Percentiles rank a stretch among this genome's conserved stretches.
Conservation (phyloP, 2,329 filamentous ascomycete genomes). For the Bipolaris victoriae region DNA sequence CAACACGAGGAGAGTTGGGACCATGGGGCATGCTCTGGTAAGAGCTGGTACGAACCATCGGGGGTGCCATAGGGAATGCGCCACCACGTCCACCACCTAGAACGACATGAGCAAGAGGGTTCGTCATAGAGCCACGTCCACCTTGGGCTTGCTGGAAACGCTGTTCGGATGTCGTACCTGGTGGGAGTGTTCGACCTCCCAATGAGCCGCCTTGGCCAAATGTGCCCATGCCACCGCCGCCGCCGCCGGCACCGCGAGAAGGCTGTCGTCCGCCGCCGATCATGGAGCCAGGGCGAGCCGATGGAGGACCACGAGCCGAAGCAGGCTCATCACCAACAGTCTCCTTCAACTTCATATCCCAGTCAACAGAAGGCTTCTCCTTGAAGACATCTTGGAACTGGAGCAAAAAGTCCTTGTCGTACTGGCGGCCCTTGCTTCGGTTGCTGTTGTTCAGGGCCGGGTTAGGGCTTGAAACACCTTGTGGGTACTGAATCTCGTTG, state of each 20-base stretch:
- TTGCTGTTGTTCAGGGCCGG: conserved; percentile 85
- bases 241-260: conserved; percentile 49
- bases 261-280: conserved; percentile 57
- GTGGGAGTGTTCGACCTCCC: conserved; percentile 65
- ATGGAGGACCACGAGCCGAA: conserved; percentile 66
- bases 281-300: conserved; percentile 61
- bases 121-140: conserved; percentile 47
- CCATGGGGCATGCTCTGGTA: conserved; percentile 64
- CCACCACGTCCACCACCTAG: conserved; percentile 59
- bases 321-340: conserved; percentile 78
- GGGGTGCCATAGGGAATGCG: conserved; percentile 64
- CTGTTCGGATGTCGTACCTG: conserved; percentile 77
- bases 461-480: conserved; percentile 78
- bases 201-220: conserved; percentile 60
- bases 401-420: conserved; percentile 92
- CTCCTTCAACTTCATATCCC: conserved; percentile 86
- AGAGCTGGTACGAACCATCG: conserved; percentile 69
- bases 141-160: conserved; percentile 61
- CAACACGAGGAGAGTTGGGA: conserved; percentile 74
- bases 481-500: conserved; percentile 78
- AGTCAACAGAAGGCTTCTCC: conserved; percentile 93
- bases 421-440: conserved; percentile 86
- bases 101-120: conserved; percentile 65
- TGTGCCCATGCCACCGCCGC: conserved; percentile 66
- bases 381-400: conserved; percentile 97